Conservation (phyloP, 1,284 basidiomycete genomes). For the Pseudozyma hubeiensis region DNA sequence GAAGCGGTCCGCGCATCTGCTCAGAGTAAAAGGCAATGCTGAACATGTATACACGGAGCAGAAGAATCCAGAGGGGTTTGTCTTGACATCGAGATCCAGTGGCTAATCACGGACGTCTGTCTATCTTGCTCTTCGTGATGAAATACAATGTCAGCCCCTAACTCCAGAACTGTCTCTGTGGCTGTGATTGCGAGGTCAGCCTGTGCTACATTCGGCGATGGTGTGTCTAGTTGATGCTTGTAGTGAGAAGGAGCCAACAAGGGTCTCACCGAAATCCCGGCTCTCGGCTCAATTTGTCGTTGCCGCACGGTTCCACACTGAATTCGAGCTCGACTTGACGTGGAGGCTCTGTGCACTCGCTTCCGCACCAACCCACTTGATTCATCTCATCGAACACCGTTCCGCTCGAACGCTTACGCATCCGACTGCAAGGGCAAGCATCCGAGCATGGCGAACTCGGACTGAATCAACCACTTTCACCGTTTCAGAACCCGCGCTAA, state of each 20-base stretch:
- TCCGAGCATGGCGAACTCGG: neutral
- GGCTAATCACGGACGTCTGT: conserved; percentile 9
- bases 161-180: neutral
- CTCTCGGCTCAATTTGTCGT: conserved; percentile 5
- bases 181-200: no score
- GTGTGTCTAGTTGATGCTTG: no score
- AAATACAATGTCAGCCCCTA: neutral
- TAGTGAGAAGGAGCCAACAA: conserved; percentile 1
- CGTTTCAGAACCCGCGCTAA: neutral
- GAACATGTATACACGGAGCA: conserved; percentile 7
- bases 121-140: neutral
- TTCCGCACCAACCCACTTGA: neutral
- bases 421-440: neutral
- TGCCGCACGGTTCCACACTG: conserved; percentile 23
- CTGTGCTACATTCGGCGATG: neutral
- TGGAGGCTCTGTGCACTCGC: conserved; percentile 4
- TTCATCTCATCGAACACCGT: no score
- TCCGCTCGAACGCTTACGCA: no score
- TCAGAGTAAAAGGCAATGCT: conserved; percentile 55
- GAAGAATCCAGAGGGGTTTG: neutral
- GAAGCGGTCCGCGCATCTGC: neutral
- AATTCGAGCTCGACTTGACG: conserved; percentile 6
- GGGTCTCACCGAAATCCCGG: conserved; percentile 12
- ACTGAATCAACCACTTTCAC: neutral
- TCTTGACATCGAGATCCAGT: neutral